Conservation (phyloP, 768 basidiomycete genomes). For the Amanita inopinata region DNA sequence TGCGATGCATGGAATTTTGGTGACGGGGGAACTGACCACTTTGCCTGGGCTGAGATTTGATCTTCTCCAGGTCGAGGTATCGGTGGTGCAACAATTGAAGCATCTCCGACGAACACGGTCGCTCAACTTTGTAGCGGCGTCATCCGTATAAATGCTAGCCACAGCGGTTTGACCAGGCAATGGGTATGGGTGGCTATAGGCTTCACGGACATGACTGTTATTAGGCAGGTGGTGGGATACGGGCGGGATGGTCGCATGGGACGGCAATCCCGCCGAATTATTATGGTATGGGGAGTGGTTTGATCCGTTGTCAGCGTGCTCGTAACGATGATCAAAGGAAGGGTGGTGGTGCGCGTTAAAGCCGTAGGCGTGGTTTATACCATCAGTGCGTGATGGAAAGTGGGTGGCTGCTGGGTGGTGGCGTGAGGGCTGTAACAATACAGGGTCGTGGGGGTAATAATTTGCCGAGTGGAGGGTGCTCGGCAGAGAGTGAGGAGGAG, state of each 20-base stretch:
- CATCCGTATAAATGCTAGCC: conserved; percentile 51
- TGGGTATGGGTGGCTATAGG: conserved; percentile 22
- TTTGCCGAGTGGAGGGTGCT: conserved; percentile 9
- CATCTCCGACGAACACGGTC: conserved; percentile 69
- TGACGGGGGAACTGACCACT: conserved; percentile 57
- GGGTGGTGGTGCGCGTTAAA: conserved; percentile 12
- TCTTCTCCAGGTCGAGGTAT: conserved; percentile 75
- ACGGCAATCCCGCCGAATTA: conserved; percentile 11
- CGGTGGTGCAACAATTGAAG: conserved; percentile 81
- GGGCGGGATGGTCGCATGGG: conserved; percentile 13
- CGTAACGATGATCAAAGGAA: conserved; percentile 17
- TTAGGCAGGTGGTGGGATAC: conserved; percentile 11
- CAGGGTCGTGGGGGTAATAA: conserved; percentile 8
- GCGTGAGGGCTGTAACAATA: conserved; percentile 7
- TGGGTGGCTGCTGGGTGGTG: conserved; percentile 7
- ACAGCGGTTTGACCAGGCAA: conserved; percentile 23
- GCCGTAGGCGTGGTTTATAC: conserved; percentile 5
- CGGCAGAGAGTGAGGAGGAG: conserved; percentile 11
- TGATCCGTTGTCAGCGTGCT: conserved; percentile 11
- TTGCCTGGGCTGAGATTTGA: conserved; percentile 74
- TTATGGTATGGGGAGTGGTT: conserved; percentile 16
- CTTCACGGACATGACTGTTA: conserved; percentile 13
- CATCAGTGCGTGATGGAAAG: conserved; percentile 14
- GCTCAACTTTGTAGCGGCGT: conserved; percentile 72
- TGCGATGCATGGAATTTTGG: no score